Percentiles rank a stretch among this genome's conserved stretches.
Conservation (phyloP, 345 rosid species). For the Populus nigra region DNA sequence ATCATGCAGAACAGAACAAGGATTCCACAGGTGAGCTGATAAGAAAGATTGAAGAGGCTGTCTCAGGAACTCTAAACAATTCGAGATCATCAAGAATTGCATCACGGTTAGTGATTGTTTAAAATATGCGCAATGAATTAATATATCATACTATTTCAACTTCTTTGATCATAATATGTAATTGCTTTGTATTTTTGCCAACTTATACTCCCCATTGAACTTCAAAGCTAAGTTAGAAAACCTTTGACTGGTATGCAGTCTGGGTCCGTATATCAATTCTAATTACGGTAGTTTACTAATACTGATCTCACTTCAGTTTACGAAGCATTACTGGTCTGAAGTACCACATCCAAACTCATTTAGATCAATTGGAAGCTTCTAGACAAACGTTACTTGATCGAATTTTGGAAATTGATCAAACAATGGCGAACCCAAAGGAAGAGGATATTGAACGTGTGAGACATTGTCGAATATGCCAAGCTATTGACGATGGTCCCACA, state of each 20-base stretch:
- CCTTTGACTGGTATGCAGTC: too few species aligned
- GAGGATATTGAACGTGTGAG: constrained; percentile 80
- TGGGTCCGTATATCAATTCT: neutral
- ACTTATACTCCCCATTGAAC: too few species aligned
- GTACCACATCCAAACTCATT: constrained; percentile 78
- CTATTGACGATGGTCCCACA: constrained; percentile 65
- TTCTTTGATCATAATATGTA: too few species aligned
- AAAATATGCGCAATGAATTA: too few species aligned
- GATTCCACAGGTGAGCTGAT: constrained; percentile 64
- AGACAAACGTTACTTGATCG: constrained; percentile 61
- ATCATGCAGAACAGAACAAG: constrained; percentile 57
- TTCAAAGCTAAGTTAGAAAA: too few species aligned
- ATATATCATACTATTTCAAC: too few species aligned
- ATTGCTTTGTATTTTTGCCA: too few species aligned
- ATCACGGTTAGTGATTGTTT: constrained; percentile 43
- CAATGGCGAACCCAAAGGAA: constrained; percentile 70
- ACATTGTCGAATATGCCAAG: constrained; percentile 63
- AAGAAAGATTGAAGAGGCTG: constrained; percentile 81
- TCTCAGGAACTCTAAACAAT: constrained; percentile 56
- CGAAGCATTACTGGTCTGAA: constrained; percentile 67
- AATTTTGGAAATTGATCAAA: constrained; percentile 68
- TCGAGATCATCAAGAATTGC: constrained; percentile 49
- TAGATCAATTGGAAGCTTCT: constrained; percentile 66
- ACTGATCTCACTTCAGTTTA: constrained; percentile 49
- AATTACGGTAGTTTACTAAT: constrained; percentile 17